Percentiles rank a stretch among this genome's conserved stretches.
Evolutionary conservation across 2,329 filamentous ascomycete genomes (phyloP).

Genomic region (Scortechinia acanthostroma): DNA sequence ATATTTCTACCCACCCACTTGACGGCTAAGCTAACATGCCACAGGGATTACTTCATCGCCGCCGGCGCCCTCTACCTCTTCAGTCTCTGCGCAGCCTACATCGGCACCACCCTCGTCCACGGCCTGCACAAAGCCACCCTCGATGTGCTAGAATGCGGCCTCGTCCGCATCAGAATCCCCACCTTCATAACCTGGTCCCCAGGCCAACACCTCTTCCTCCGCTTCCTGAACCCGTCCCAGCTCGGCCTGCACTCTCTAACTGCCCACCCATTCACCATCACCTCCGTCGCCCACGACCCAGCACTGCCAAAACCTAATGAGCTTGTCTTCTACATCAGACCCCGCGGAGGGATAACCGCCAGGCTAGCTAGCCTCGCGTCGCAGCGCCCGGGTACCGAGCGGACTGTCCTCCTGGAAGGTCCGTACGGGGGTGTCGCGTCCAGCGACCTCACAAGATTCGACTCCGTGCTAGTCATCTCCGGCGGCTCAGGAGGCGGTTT

Average conservation of each 20-base stretch:
- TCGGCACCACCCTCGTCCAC: conserved; percentile 37
- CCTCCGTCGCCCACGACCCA: conserved; percentile 28
- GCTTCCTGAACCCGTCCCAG: conserved; percentile 39
- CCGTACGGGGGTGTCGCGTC: conserved; percentile 44
- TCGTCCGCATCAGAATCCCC: conserved; percentile 32
- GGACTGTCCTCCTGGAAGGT: conserved; percentile 44
- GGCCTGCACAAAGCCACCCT: conserved; percentile 36
- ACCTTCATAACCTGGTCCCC: conserved; percentile 35
- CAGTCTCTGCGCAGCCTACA: conserved; percentile 32
- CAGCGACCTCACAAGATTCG: conserved; percentile 24
- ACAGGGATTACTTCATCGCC: conserved; percentile 55
- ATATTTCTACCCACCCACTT: conserved; percentile 3
- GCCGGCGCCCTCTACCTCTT: conserved; percentile 40
- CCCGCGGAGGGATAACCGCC: conserved; percentile 37
- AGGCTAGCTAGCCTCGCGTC: conserved; percentile 28
- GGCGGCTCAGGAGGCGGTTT: conserved; percentile 49
- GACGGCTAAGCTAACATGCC: conserved; percentile 3
- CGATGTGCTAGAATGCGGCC: conserved; percentile 23
- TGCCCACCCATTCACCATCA: conserved; percentile 46
- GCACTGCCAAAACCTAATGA: conserved; percentile 16
- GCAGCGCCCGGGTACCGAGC: conserved; percentile 20
- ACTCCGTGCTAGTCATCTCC: conserved; percentile 36
- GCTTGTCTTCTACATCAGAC: conserved; percentile 43
- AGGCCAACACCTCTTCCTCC: conserved; percentile 46
- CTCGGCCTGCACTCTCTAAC: conserved; percentile 32